Base-by-base conservation (phyloP, 768 basidiomycete genomes). In the Boletales sp. region DNA sequence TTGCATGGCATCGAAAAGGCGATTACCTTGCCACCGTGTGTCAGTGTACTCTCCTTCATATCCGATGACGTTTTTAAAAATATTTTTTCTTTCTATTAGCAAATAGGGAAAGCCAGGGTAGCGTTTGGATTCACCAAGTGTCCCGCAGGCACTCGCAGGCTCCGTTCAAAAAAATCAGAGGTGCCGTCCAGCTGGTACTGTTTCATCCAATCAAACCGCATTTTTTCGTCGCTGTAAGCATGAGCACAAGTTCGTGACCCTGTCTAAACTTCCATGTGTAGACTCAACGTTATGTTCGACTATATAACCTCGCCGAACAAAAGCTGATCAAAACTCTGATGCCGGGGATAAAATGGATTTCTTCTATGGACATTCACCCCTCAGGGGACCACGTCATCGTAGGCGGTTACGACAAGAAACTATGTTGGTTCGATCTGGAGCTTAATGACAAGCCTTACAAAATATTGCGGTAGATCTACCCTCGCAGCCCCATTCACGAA, bases 401-500 rank as follows among this genome's bases (percentile, higher is more conserved):
- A 44, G 96, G 96, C 51, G 92, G 92, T 41, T 98, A 98, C 69
- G 96, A 99, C 73, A 86, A 90, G 58, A 96, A 97, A 68, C 73
- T 99, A 14, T 94, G 93, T 68, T 99, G 96, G 96, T 98, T 98
- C 69, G 96, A 99, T 73, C 75, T 99, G 57, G 96, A 98, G 63
- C 82, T 99, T 48, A 91, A 87, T 58, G 87, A 90, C 55, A 96
- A 95, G 68, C 96, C 96, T 1, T 99, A 95, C 79, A 97, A 96
- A 72, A 83, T 96, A 48, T 73, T 99, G 59, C 82, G 92, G 93
- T 91, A 68, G 46, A 51, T 50, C 34, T 39, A 41, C 31, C n/a
- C 14, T 44, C 7, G 14, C 9, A 10, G 18, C 41, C 15, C 32
- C 32, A 28, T 48, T 50, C 49, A 43, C 44, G 39, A 49, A 14